Evolutionary conservation across 2,329 filamentous ascomycete genomes (phyloP).

Genomic region (Colletotrichum tamarilloi): DNA sequence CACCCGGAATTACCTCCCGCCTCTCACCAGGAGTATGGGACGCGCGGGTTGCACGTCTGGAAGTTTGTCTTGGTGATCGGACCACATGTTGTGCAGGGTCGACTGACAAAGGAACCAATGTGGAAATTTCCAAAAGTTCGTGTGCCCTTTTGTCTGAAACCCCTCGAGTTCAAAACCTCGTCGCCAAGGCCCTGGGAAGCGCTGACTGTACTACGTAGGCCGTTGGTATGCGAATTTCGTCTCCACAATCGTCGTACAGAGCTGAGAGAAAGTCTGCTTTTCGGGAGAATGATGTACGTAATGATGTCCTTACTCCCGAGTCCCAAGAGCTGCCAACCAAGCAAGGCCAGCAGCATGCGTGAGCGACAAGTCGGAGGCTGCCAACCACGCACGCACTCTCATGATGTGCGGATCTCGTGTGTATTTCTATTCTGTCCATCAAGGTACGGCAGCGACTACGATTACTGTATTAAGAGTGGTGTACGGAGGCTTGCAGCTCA

Average conservation of each 20-base stretch:
- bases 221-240: conserved; percentile 21
- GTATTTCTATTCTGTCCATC: conserved; percentile 24
- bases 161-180: not conserved
- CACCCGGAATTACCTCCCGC: not conserved
- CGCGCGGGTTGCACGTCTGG: not conserved
- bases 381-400: conserved; percentile 11
- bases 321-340: not conserved
- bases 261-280: not conserved
- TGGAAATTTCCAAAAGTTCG: conserved; percentile 30
- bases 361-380: not conserved
- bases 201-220: conserved; percentile 10
- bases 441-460: not conserved
- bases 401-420: conserved; percentile 17
- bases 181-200: conserved; percentile 12
- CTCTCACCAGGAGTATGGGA: not conserved
- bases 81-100: not conserved
- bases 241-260: conserved; percentile 22
- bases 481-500: conserved; percentile 1
- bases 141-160: not conserved
- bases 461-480: not conserved
- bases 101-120: conserved; percentile 5
- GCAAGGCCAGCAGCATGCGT: not conserved
- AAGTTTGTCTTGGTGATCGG: not conserved
- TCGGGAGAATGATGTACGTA: conserved; percentile 19
- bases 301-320: not conserved